A percentile compares a stretch with the other conserved stretches of the same genome.
Evolutionary conservation across 2,329 filamentous ascomycete species (phyloP).

Genomic region (Hymenoscyphus albidus): DNA sequence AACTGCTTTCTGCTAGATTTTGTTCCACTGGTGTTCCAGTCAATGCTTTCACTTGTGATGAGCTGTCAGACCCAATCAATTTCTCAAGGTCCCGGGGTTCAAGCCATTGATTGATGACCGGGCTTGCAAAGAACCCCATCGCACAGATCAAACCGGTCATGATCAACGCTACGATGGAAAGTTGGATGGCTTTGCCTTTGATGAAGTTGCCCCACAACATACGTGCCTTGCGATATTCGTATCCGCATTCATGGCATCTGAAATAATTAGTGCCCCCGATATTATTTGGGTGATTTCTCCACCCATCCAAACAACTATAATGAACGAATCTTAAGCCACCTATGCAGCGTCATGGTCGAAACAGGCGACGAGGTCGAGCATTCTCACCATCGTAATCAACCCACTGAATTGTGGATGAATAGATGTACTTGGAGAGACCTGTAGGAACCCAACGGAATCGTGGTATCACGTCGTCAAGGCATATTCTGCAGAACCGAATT

Average conservation of each 20-base stretch:
- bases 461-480: constrained; percentile 65
- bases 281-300: constrained; percentile 65
- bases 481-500: constrained; percentile 81
- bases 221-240: constrained; percentile 74
- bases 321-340: constrained; percentile 93
- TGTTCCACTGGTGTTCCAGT: background rate
- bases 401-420: constrained; percentile 59
- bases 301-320: constrained; percentile 79
- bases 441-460: constrained; percentile 54
- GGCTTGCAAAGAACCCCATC: constrained; percentile 88
- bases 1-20: constrained; percentile 54
- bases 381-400: constrained; percentile 68
- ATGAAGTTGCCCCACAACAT: constrained; percentile 71
- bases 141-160: constrained; percentile 71
- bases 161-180: constrained; percentile 67
- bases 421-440: constrained; percentile 51
- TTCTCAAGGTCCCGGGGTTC: constrained; percentile 58
- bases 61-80: background rate
- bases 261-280: constrained; percentile 61
- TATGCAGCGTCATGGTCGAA: constrained; percentile 90
- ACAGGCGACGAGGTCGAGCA: constrained; percentile 61
- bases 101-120: constrained; percentile 83
- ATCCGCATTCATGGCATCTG: constrained; percentile 84
- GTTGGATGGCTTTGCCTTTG: constrained; percentile 62
- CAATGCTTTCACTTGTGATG: background rate